phyloP scores from a whole-genome alignment of 2,329 filamentous ascomycete genomes.

The Calonectria naviculata region DNA sequence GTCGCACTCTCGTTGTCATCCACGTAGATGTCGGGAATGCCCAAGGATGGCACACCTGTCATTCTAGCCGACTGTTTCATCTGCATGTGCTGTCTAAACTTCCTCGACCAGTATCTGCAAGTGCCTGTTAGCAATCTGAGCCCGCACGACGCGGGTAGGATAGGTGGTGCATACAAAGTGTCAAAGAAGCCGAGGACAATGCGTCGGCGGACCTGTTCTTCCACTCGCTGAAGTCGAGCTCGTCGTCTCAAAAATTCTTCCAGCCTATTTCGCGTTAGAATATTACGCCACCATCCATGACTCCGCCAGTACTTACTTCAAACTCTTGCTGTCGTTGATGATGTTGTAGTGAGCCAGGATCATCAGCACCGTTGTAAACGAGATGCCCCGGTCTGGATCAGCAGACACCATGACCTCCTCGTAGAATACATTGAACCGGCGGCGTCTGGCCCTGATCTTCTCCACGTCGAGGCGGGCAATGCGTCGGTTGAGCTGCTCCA shows the following conservation, averaged over 20 bases:
- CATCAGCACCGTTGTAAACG: slow-evolving; percentile 93
- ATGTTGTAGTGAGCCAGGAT: slow-evolving; percentile 98
- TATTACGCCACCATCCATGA: background rate
- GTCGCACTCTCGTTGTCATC: slow-evolving; percentile 74
- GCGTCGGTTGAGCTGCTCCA: slow-evolving; percentile 79
- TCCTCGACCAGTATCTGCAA: slow-evolving; percentile 79
- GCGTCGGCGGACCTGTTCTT: slow-evolving; percentile 91
- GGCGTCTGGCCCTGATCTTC: slow-evolving; percentile 79
- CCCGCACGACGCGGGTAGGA: too few relatives aligned
- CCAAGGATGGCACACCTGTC: slow-evolving; percentile 81
- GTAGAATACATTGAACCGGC: slow-evolving; percentile 93
- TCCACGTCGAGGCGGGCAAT: slow-evolving; percentile 78
- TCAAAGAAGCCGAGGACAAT: slow-evolving; percentile 96
- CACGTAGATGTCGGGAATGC: slow-evolving; percentile 89
- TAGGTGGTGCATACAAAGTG: slow-evolving; percentile 70
- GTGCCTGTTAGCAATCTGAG: slow-evolving; percentile 12
- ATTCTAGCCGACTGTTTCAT: slow-evolving; percentile 80
- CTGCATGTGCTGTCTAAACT: slow-evolving; percentile 81
- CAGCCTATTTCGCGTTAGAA: slow-evolving; percentile 65
- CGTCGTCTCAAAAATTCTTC: slow-evolving; percentile 95
- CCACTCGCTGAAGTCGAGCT: slow-evolving; percentile 89
- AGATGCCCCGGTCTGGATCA: slow-evolving; percentile 88
- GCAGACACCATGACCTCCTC: slow-evolving; percentile 96
- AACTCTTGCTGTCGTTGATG: slow-evolving; percentile 96
- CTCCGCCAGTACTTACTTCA: slow-evolving; percentile 67